phyloP scores from a whole-genome alignment of 2,329 filamentous ascomycete species.

The Bipolaris cookei region DNA sequence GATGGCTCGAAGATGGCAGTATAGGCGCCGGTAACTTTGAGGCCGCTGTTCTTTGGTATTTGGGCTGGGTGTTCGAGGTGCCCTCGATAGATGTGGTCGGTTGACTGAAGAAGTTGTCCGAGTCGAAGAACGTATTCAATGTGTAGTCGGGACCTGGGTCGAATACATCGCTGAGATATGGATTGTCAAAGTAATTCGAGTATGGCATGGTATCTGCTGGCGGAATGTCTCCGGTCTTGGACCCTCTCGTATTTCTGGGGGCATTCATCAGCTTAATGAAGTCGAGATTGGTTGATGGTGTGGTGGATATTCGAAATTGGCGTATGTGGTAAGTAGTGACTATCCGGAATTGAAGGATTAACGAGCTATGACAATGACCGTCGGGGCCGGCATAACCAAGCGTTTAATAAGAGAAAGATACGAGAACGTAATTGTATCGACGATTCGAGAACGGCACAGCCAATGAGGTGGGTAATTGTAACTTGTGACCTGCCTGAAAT shows the following conservation, averaged over 20 bases:
- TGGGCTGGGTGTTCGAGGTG: conserved; percentile 22
- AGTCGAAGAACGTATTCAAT: conserved; percentile 38
- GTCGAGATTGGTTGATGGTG: conserved; percentile 9
- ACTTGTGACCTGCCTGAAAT: conserved; percentile 24
- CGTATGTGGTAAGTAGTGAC: neutral
- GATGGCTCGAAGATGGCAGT: conserved; percentile 15
- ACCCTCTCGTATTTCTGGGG: conserved; percentile 30
- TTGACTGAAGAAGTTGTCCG: conserved; percentile 35
- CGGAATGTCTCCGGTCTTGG: conserved; percentile 36
- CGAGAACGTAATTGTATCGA: conserved; percentile 31
- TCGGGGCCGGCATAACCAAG: conserved; percentile 6
- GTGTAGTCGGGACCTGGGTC: conserved; percentile 32
- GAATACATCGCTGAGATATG: conserved; percentile 35
- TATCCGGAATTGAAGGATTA: conserved; percentile 4
- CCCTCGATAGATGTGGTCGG: conserved; percentile 34
- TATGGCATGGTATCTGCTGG: conserved; percentile 16
- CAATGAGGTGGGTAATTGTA: conserved; percentile 23
- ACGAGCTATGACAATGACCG: conserved; percentile 6
- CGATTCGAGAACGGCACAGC: conserved; percentile 29
- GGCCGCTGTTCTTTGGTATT: conserved; percentile 24
- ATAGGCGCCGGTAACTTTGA: conserved; percentile 24
- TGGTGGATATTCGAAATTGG: conserved; percentile 14
- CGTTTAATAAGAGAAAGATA: conserved; percentile 17
- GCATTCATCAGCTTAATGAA: conserved; percentile 29
- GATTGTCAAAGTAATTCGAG: conserved; percentile 28